Percentiles rank a stretch among this genome's conserved stretches.
Conservation (phyloP, 495 filamentous ascomycete species). For the Penicillium riverlandense region DNA sequence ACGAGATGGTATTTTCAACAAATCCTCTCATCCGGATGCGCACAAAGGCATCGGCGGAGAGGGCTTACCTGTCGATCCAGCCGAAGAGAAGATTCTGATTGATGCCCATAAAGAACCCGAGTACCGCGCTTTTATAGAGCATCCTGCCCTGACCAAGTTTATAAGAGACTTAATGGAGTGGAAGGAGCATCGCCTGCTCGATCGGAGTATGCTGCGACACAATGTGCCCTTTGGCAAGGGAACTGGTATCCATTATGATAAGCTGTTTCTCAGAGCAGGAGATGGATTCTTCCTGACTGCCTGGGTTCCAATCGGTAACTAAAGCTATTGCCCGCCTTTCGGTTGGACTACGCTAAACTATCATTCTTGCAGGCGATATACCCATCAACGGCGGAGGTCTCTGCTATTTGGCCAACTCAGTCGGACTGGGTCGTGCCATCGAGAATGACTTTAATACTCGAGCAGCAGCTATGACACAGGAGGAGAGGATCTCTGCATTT, state of each 20-base stretch:
- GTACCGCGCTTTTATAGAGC: conserved; percentile 44
- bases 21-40: conserved; percentile 23
- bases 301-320: conserved; percentile 47
- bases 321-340: neutral
- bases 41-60: conserved; percentile 43
- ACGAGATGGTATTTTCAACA: conserved; percentile 37
- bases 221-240: conserved; percentile 44
- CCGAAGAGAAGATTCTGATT: conserved; percentile 32
- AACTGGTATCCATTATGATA: conserved; percentile 52
- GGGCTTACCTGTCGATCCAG: conserved; percentile 24
- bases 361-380: conserved; percentile 29
- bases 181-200: conserved; percentile 34
- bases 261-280: conserved; percentile 46
- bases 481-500: conserved; percentile 14
- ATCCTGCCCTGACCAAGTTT: conserved; percentile 38
- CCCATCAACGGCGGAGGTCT: conserved; percentile 43
- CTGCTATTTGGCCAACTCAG: conserved; percentile 41
- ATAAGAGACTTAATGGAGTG: conserved; percentile 41
- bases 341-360: neutral
- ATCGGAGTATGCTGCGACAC: conserved; percentile 42
- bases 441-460: conserved; percentile 13
- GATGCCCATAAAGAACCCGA: conserved; percentile 38
- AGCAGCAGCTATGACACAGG: conserved; percentile 4
- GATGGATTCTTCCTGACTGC: conserved; percentile 46
- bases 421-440: conserved; percentile 7